Conservation (phyloP, 768 basidiomycete genomes). For the Termitomyces sp. region DNA sequence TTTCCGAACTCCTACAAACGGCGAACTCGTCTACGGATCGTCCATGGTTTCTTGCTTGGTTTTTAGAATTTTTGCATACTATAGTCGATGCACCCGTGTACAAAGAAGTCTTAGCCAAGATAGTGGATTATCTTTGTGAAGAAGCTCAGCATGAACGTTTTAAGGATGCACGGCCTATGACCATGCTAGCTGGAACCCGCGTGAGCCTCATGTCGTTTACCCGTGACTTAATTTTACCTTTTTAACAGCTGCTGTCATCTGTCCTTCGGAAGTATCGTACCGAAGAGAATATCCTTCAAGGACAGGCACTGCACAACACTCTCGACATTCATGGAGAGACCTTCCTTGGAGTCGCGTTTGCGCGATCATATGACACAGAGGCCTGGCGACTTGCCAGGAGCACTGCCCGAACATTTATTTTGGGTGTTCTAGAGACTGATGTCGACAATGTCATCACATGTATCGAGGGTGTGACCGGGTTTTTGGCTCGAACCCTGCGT, state of each 20-base stretch:
- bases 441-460: slow-evolving; percentile 27
- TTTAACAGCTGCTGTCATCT: slow-evolving; percentile 29
- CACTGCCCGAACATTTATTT: slow-evolving; percentile 33
- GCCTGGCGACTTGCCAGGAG: slow-evolving; percentile 34
- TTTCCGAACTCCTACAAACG: slow-evolving; percentile 41
- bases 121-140: slow-evolving; percentile 73
- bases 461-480: slow-evolving; percentile 28
- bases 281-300: slow-evolving; percentile 20
- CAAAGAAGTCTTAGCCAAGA: slow-evolving; percentile 68
- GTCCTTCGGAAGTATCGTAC: slow-evolving; percentile 23
- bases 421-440: slow-evolving; percentile 28
- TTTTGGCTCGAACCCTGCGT: slow-evolving; percentile 23
- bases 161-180: slow-evolving; percentile 50
- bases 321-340: slow-evolving; percentile 38
- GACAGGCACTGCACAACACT: slow-evolving; percentile 24
- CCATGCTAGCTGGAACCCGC: slow-evolving; percentile 57
- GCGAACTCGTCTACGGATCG: slow-evolving; percentile 28
- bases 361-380: slow-evolving; percentile 26
- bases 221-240: background rate
- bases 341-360: slow-evolving; percentile 37
- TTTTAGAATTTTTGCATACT: slow-evolving; percentile 59
- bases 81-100: slow-evolving; percentile 46
- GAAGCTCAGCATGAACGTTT: slow-evolving; percentile 80
- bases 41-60: slow-evolving; percentile 61
- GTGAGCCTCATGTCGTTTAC: slow-evolving; percentile 41